A percentile compares a stretch with the other conserved stretches of the same genome.
These are phyloP conservation scores for Polygonum aviculare DNA, from an alignment of 148 eudicot genomes.

Conservation along the genomic window DNA sequence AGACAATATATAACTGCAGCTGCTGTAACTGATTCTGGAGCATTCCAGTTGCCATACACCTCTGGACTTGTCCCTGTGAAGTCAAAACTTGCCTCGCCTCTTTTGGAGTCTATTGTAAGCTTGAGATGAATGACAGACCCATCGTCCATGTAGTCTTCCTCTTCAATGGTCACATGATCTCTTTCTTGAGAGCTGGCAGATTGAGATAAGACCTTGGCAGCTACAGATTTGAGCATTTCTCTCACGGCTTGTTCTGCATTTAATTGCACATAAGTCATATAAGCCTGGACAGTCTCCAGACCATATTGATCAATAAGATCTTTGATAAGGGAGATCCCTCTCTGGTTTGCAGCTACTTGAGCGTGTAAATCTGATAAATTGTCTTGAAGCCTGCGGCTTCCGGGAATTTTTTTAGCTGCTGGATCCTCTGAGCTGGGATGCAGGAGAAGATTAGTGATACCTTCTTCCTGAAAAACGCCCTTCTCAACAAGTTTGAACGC, in stretches of 20 bases:
- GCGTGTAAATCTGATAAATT: slow-evolving; percentile 93
- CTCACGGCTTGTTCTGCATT: slow-evolving; percentile 90
- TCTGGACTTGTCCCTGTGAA: slow-evolving; percentile 89
- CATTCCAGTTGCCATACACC: slow-evolving; percentile 96
- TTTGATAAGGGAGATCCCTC: slow-evolving; percentile 93
- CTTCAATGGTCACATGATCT: slow-evolving; percentile 50
- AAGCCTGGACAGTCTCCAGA: slow-evolving; percentile 73
- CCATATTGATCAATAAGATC: slow-evolving; percentile 96
- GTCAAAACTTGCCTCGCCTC: slow-evolving; percentile 81
- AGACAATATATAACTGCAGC: slow-evolving; percentile 96
- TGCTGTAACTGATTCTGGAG: slow-evolving; percentile 88
- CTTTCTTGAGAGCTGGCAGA: slow-evolving; percentile 18
- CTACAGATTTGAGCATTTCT: slow-evolving; percentile 92
- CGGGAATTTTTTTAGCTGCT: slow-evolving; percentile 49
- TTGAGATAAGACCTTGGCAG: slow-evolving; percentile 41
- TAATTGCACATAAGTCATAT: slow-evolving; percentile 80
- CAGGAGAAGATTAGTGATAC: slow-evolving; percentile 66
- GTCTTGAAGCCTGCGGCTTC: slow-evolving; percentile 89
- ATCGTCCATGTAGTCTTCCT: slow-evolving; percentile 98
- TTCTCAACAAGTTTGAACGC: slow-evolving; percentile 96
- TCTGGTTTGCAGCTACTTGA: slow-evolving; percentile 95
- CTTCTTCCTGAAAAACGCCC: slow-evolving; percentile 90
- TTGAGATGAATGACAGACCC: slow-evolving; percentile 80
- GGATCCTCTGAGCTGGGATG: slow-evolving; percentile 53
- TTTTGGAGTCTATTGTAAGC: slow-evolving; percentile 57